Evolutionary conservation across 805 yeast species (phyloP), one percentile per base, ranked within the genome.

Genomic region (Lipomyces sp.): DNA sequence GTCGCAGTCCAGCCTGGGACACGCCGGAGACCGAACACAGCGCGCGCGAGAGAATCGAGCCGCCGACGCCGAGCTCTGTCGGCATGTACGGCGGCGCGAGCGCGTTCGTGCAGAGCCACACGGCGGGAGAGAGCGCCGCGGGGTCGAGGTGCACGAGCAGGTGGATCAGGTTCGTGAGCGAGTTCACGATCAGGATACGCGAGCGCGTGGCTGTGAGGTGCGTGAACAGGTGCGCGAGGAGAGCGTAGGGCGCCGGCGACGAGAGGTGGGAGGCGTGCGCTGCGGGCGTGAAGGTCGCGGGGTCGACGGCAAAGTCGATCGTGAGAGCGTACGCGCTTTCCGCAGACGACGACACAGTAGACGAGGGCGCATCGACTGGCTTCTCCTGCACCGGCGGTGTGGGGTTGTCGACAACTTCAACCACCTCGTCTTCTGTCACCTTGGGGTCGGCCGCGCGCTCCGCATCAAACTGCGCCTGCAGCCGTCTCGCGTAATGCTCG

Each of bases 11-110:
- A 3, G 49, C 34, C 11, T 53, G 21, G 2, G 59, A 43, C 1
- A 61, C 34, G n/a, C 61, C 61, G 2, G 60, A 57, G 31, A 59
- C 56, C 13, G 42, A 32, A 22, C 34, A 32, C 11, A 61, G 26
- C 2, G 63, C 60, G 24, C 49, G 49, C 0, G 54, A 41, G 16
- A 61, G 6, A 13, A 54, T 32, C 10, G 61, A 42, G 22, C 61
- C 59, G 10, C 64, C 64, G 23, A 61, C 47, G 2, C 62, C 60
- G 6, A 61, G 51, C 22, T 61, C 63, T 7, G 48, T 36, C 16
- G 44, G 38, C 13, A 35, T 47, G 47, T 53, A 59, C 1, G 58
- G 51, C 10, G 64, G 64, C 5, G 57, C 59, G 3, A 61, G 34
- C 2, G 58, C 31, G 37, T 61, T 61, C 13, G 61, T 57, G 28